phyloP scores from a whole-genome alignment of 2,329 filamentous ascomycete species.

The Claviceps citrina region DNA sequence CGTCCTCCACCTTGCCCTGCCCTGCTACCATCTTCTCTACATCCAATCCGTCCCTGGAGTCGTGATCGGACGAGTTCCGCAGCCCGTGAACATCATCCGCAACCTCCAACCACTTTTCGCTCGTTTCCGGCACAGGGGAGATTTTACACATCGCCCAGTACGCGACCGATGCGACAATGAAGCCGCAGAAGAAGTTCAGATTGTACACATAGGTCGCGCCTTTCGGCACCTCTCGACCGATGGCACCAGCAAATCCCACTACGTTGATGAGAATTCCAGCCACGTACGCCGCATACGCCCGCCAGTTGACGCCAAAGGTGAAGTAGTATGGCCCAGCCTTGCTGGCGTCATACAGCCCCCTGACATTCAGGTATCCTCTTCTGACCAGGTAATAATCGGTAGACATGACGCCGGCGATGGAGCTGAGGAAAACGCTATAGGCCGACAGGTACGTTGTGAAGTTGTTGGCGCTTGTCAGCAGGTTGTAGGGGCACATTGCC shows the following conservation, averaged over 20 bases:
- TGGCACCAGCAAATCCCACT: conserved; percentile 73
- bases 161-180: conserved; percentile 48
- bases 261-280: conserved; percentile 78
- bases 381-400: conserved; percentile 80
- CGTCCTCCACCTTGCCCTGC: conserved; percentile 1
- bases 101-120: conserved; percentile 64
- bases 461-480: conserved; percentile 59
- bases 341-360: conserved; percentile 62
- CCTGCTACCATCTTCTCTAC: conserved; percentile 16
- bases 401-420: conserved; percentile 82
- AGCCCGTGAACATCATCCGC: conserved; percentile 45
- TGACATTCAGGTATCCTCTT: conserved; percentile 63
- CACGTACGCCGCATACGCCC: conserved; percentile 70
- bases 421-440: conserved; percentile 87
- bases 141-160: conserved; percentile 60
- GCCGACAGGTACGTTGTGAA: conserved; percentile 87
- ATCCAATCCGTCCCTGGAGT: conserved; percentile 23
- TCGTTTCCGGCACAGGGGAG: conserved; percentile 59
- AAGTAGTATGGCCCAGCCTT: conserved; percentile 57
- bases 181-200: conserved; percentile 78
- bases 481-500: conserved; percentile 75
- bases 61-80: conserved; percentile 30
- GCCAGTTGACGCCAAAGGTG: conserved; percentile 61
- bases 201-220: conserved; percentile 80
- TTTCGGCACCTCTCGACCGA: conserved; percentile 55